Conservation (phyloP, 1,139 yeast genomes). For the Protomyces gravidus region DNA sequence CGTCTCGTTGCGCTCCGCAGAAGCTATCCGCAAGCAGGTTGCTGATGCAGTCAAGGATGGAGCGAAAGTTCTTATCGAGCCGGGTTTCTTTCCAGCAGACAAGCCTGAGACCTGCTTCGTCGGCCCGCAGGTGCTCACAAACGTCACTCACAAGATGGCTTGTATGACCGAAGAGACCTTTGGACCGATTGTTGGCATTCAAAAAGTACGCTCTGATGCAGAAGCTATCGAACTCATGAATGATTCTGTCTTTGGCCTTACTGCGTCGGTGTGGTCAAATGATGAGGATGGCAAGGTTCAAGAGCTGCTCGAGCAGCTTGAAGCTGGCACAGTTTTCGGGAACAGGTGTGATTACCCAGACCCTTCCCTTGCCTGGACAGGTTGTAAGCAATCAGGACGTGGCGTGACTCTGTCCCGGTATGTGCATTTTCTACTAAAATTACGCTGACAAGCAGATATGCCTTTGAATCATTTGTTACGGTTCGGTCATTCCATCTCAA, state of each 20-base stretch:
- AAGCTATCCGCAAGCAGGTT: slow-evolving; percentile 65
- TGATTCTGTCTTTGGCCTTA: slow-evolving; percentile 83
- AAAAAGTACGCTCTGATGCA: slow-evolving; percentile 61
- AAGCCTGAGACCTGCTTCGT: slow-evolving; percentile 78
- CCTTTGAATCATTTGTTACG: neutral
- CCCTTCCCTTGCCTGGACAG: slow-evolving; percentile 76
- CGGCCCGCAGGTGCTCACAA: slow-evolving; percentile 77
- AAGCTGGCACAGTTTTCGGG: slow-evolving; percentile 88
- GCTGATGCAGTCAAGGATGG: slow-evolving; percentile 66
- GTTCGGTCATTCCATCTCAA: neutral
- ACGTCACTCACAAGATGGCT: slow-evolving; percentile 70
- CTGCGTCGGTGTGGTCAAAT: slow-evolving; percentile 83
- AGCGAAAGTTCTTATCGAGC: slow-evolving; percentile 68
- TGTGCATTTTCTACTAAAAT: neutral
- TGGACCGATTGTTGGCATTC: slow-evolving; percentile 80
- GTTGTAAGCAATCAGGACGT: slow-evolving; percentile 73
- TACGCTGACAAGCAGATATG: neutral
- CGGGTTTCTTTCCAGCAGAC: slow-evolving; percentile 47
- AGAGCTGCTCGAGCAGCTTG: slow-evolving; percentile 40
- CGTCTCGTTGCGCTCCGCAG: slow-evolving; percentile 66
- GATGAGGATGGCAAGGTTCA: slow-evolving; percentile 62
- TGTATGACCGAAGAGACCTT: slow-evolving; percentile 87
- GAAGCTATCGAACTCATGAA: slow-evolving; percentile 79
- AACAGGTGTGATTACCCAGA: slow-evolving; percentile 84
- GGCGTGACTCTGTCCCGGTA: slow-evolving; percentile 46